These are phyloP conservation scores for Daldinia sp. DNA, from an alignment of 2,329 filamentous ascomycete species.

Conservation along the genomic window DNA sequence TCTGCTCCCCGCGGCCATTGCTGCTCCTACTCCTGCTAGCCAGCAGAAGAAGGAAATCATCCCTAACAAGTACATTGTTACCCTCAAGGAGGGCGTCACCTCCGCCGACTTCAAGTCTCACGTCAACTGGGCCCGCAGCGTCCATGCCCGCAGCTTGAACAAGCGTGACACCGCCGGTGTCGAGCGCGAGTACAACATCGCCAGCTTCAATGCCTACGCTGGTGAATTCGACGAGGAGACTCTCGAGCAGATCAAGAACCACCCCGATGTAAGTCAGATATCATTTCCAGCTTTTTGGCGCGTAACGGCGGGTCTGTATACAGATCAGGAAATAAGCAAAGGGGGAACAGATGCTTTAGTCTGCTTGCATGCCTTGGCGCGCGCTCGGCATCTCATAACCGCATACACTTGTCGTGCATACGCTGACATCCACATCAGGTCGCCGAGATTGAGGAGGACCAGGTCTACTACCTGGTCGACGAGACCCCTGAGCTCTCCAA, in stretches of 20 bases:
- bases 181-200: slow-evolving; percentile 58
- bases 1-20: slow-evolving; percentile 48
- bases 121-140: slow-evolving; percentile 51
- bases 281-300: neutral
- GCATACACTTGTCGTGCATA: neutral
- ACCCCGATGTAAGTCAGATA: slow-evolving; percentile 49
- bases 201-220: slow-evolving; percentile 57
- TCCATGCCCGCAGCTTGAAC: slow-evolving; percentile 54
- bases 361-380: neutral
- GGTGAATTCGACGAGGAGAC: slow-evolving; percentile 59
- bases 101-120: slow-evolving; percentile 52
- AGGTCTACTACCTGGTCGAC: slow-evolving; percentile 48
- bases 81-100: slow-evolving; percentile 49
- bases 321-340: neutral
- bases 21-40: slow-evolving; percentile 44
- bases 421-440: slow-evolving; percentile 43
- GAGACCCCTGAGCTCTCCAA: slow-evolving; percentile 42
- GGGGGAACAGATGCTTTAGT: neutral
- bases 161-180: slow-evolving; percentile 54
- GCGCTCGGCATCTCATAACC: neutral
- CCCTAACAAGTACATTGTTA: slow-evolving; percentile 52
- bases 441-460: slow-evolving; percentile 50
- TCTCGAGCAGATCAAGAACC: slow-evolving; percentile 55
- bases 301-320: neutral
- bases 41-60: slow-evolving; percentile 46